Conservation (phyloP, 176 grass and related monocot genomes). For the Triticum dicoccoides region DNA sequence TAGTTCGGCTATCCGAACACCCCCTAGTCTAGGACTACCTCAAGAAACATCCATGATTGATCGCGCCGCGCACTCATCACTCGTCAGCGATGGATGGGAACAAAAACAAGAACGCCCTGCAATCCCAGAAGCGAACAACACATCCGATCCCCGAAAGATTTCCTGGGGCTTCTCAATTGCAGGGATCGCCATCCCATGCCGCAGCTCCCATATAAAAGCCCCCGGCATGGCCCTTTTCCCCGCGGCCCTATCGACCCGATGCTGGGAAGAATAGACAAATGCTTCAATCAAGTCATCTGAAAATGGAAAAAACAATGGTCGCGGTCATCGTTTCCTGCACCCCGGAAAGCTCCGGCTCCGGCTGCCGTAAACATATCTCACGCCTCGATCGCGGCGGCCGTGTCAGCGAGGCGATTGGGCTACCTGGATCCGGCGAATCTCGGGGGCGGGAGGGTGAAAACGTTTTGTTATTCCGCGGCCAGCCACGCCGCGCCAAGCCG, state of each 20-base stretch:
- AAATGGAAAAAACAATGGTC: background rate
- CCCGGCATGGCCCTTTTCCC: background rate
- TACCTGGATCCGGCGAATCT: constrained; percentile 33
- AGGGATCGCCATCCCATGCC: background rate
- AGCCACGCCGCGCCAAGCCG: background rate
- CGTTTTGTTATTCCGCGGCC: background rate
- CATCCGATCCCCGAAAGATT: constrained; percentile 31
- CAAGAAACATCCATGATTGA: background rate
- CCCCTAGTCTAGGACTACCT: too few species aligned
- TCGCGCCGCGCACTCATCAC: background rate
- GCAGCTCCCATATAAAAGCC: background rate
- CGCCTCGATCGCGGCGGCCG: background rate
- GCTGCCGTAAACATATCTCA: background rate
- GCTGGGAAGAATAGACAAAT: constrained; percentile 16
- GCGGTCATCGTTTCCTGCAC: constrained; percentile 2
- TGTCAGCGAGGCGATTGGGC: background rate
- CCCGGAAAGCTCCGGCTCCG: background rate
- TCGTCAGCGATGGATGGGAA: background rate
- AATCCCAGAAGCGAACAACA: constrained; percentile 14
- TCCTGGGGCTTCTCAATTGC: background rate
- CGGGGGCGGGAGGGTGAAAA: background rate
- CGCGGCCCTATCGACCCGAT: background rate
- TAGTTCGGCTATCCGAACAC: too few species aligned
- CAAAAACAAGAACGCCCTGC: background rate
- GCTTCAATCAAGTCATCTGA: background rate